Evolutionary conservation across 768 basidiomycete genomes (phyloP).

Genomic region (Leccinum incarnatum): DNA sequence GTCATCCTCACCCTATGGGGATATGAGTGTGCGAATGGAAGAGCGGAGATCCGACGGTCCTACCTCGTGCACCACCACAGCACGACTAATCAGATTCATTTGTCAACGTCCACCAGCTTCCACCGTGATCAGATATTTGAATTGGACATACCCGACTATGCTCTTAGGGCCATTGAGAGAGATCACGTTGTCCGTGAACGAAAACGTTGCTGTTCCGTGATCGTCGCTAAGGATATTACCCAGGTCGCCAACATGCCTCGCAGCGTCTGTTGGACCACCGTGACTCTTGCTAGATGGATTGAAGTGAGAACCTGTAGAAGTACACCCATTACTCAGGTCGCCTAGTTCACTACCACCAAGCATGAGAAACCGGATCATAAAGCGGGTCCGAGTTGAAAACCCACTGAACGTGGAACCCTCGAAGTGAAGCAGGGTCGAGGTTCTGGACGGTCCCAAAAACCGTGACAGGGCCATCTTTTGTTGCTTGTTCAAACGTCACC

Average conservation of each 20-base stretch:
- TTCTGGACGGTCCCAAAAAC: conserved; percentile 61
- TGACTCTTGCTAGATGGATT: conserved; percentile 68
- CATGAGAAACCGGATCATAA: conserved; percentile 19
- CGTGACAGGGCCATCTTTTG: conserved; percentile 48
- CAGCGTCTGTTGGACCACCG: conserved; percentile 53
- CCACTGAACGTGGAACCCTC: conserved; percentile 84
- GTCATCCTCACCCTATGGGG: conserved; percentile 66
- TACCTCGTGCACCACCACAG: conserved; percentile 74
- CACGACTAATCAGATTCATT: conserved; percentile 42
- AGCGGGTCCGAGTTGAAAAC: conserved; percentile 22
- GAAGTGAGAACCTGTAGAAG: conserved; percentile 72
- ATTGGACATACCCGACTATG: conserved; percentile 60
- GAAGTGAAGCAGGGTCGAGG: conserved; percentile 53
- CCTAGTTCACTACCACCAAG: conserved; percentile 39
- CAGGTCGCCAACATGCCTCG: conserved; percentile 71
- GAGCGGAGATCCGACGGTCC: conserved; percentile 11
- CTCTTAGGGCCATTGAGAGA: conserved; percentile 66
- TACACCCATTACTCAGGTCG: conserved; percentile 63
- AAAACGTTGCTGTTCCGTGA: conserved; percentile 55
- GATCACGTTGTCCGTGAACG: conserved; percentile 56
- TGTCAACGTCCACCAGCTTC: conserved; percentile 5
- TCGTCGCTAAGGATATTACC: conserved; percentile 70
- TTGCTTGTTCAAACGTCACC: conserved; percentile 61
- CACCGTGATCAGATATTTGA: background rate
- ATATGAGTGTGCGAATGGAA: conserved; percentile 10